Conservation (phyloP, 257 asterid species). For the Verbascum thapsus region DNA sequence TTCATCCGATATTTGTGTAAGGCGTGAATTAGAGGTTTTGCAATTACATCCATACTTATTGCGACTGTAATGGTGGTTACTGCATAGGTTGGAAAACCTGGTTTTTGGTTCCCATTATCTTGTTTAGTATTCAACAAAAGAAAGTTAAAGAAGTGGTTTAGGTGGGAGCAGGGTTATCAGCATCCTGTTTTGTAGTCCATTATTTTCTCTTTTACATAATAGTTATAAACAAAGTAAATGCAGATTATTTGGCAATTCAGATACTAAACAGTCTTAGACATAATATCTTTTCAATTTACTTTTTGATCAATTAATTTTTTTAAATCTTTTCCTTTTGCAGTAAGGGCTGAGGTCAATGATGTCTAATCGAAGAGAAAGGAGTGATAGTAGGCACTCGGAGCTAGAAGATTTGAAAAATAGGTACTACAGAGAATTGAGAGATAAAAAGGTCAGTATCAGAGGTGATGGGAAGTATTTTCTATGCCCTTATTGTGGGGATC, state of each 20-base stretch:
- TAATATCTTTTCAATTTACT: slow-evolving; percentile 1
- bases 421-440: slow-evolving; percentile 59
- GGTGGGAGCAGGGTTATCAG: background rate
- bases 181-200: background rate
- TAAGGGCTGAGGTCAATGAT: slow-evolving; percentile 43
- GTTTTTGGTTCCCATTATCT: slow-evolving; percentile 4
- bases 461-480: slow-evolving; percentile 48
- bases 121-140: background rate
- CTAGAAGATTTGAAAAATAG: slow-evolving; percentile 51
- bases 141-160: background rate
- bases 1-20: too few relatives aligned
- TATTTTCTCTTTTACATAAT: background rate
- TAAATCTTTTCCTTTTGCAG: background rate
- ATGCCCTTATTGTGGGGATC: slow-evolving; percentile 69
- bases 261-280: background rate
- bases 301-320: slow-evolving; percentile 9
- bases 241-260: background rate
- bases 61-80: slow-evolving; percentile 2
- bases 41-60: background rate
- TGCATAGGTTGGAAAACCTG: background rate
- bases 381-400: slow-evolving; percentile 35
- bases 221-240: slow-evolving; percentile 16
- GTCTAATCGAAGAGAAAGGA: slow-evolving; percentile 51
- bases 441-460: slow-evolving; percentile 45
- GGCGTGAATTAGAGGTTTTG: slow-evolving; percentile 2